Base-by-base conservation (phyloP, 148 eudicot species). In the Rhododendron williamsianum region DNA sequence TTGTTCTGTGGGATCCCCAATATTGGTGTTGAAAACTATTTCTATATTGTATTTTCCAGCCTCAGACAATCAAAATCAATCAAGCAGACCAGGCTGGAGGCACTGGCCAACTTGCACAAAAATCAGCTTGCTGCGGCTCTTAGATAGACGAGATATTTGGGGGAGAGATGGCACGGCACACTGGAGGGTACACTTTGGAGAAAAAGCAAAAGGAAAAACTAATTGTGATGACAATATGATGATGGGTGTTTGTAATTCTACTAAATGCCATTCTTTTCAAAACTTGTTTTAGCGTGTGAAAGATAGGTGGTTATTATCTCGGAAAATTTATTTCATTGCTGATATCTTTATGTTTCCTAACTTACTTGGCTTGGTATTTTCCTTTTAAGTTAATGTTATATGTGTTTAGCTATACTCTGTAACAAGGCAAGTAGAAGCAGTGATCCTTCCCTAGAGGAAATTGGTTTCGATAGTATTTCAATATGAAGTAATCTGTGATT, bases 121-220 rank as follows among this genome's bases (percentile, higher is more conserved):
- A 90, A 85, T 96, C 96, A 33, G 93, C 94, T 36, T 96, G 96
- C 91, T 95, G 98, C 67, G 95, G 94, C 63, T 89, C 94, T 76
- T 92, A 89, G 88, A 41, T 72, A 45, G 45, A 13, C 48, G 45
- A 5, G 4, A 9, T 38, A 27, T 69, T 69, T 30, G 74, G 74
- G 25, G 76, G 56, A 52, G 74, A 58, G 52, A 11, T 67, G 33
- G 3, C 73, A 67, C 5, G 3, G 76, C 76, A 30, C 2, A 69
- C 8, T 45, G 72, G 30, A 36, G 41, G 12, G 38, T 48, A 10
- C 81, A 6, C 46, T 63, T 76, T 46, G 86, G 16, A 38, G 82
- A 69, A n/a, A 45, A 27, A 41, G 21, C 76, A 12, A 56, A 72
- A 11, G 72, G 13, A 82, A 77, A 45, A 69, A 54, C 85, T 83